Evolutionary conservation across 2,329 filamentous ascomycete species (phyloP), one percentile per base, ranked within the genome.

Genomic region (Diaporthe sp.): DNA sequence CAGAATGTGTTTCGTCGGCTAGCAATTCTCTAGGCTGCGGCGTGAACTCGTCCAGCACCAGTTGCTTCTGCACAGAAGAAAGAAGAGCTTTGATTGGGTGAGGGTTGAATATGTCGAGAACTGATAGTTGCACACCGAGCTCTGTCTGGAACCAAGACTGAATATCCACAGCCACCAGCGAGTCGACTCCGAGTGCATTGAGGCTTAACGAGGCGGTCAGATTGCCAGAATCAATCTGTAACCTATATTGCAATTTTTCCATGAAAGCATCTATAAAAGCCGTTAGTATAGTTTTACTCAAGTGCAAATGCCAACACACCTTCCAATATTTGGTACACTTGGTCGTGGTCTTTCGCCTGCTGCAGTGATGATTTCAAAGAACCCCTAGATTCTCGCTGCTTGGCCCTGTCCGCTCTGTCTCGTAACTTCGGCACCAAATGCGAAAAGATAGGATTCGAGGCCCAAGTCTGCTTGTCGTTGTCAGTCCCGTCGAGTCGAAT

Each of bases 121-220:
- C 83, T 0, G 86, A 83, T 2, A 88, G 80, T 68, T 88, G 83
- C 1, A 84, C 79, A 0, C 82, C 74, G 0, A 88, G 51, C 55
- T 85, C 80, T 73, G 86, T 86, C 37, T 84, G 59, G 75, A 88
- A 87, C 87, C 87, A 89, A 13, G 83, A 80, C 3, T 86, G 83
- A 12, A 84, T 85, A 84, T 76, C 74, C 28, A 79, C 77, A 25
- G 79, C 77, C 12, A 80, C 61, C 17, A 80, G 68, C 4, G 77
- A 76, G 71, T 80, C 77, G 37, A 75, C 57, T 70, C 75, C 44
- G 44, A 49, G 17, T 49, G 44, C 44, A 49, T 49, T 49, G 44
- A 49, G 44, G 44, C 44, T 49, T 13, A 78, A 74, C 15, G 71
- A 39, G 19, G 61, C 70, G 44, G 17, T 49, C 44, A 49, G 44